Conservation (phyloP, 1,284 basidiomycete genomes). For the Chalciporus sp. region DNA sequence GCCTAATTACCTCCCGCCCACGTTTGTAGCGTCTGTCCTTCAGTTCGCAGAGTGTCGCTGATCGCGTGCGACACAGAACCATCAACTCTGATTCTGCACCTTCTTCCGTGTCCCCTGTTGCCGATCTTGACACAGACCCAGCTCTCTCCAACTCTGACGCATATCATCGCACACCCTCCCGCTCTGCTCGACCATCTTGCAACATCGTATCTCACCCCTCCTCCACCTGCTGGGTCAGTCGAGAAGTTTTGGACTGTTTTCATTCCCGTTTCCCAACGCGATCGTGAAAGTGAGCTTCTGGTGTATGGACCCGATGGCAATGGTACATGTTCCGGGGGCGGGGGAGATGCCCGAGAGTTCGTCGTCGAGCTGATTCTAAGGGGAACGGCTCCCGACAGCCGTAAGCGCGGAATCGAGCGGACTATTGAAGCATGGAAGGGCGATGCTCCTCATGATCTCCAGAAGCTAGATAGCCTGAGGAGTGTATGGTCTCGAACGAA, state of each 20-base stretch:
- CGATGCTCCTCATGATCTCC: constrained; percentile 46
- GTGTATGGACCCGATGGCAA: constrained; percentile 58
- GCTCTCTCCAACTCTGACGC: constrained; percentile 68
- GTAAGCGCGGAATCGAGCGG: constrained; percentile 59
- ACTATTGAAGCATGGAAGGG: constrained; percentile 65
- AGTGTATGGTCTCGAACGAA: constrained; percentile 46
- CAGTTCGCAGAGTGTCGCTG: constrained; percentile 7
- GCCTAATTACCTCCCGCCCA: constrained; percentile 45
- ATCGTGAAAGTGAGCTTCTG: constrained; percentile 58
- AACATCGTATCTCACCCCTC: constrained; percentile 64
- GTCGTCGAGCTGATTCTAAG: constrained; percentile 67
- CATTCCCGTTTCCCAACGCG: constrained; percentile 63
- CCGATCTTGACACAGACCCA: constrained; percentile 59
- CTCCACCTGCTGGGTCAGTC: constrained; percentile 61
- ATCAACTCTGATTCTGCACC: constrained; percentile 69
- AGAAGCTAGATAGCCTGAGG: constrained; percentile 50
- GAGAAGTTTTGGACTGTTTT: constrained; percentile 78
- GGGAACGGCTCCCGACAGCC: constrained; percentile 39
- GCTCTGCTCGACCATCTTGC: constrained; percentile 65
- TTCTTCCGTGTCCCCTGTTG: constrained; percentile 54
- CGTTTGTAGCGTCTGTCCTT: constrained; percentile 39
- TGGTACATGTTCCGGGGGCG: constrained; percentile 44
- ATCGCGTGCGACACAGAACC: constrained; percentile 41
- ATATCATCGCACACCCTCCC: constrained; percentile 68
- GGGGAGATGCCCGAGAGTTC: constrained; percentile 40